Evolutionary conservation across 2,329 filamentous ascomycete species (phyloP), one percentile per base, ranked within the genome.

Genomic region (Stagonosporopsis rhizophila): DNA sequence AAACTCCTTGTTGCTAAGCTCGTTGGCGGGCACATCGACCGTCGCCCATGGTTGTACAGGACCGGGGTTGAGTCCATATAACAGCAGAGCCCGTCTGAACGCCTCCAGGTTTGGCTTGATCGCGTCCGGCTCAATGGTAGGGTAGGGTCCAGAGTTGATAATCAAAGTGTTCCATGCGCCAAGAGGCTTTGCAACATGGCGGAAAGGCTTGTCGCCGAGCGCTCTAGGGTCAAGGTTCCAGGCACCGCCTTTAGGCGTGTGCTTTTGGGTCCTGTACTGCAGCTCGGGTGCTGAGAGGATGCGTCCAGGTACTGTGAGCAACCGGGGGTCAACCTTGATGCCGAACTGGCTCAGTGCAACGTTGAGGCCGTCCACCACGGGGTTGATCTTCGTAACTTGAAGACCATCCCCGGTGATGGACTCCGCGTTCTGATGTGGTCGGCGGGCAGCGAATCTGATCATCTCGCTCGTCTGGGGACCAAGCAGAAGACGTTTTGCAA

Each of bases 301-400:
- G 6, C 92, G 87, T 1, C 86, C 93, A 0, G 81, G 80, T 0
- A 96, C 89, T 0, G 89, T 89, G 30, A 96, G 79, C 30, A 96
- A 81, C 1, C 79, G 74, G 12, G 83, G 82, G 6, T 79, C 80
- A 3, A 92, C 82, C 1, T 77, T 75, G 58, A 96, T 80, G 5
- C 88, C 88, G 58, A 92, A 95, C 2, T 79, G 69, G 5, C 25
- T 63, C 40, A 74, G 53, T 15, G 62, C 44, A 1, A 59, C 59
- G 37, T 71, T 70, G 27, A 69, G 30, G 2, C 64, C 65, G 14
- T 70, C 56, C 0, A 56, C 53, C 1, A 65, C 32, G 2, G 69
- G 67, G 4, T 58, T 51, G 44, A 75, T 66, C 40, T 68, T 69
- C 6, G 63, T 55, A 1, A 75, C 66, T n/a, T 63, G 28, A 1